Conservation (phyloP, 2,329 filamentous ascomycete genomes). For the Aspergillus jensenii region DNA sequence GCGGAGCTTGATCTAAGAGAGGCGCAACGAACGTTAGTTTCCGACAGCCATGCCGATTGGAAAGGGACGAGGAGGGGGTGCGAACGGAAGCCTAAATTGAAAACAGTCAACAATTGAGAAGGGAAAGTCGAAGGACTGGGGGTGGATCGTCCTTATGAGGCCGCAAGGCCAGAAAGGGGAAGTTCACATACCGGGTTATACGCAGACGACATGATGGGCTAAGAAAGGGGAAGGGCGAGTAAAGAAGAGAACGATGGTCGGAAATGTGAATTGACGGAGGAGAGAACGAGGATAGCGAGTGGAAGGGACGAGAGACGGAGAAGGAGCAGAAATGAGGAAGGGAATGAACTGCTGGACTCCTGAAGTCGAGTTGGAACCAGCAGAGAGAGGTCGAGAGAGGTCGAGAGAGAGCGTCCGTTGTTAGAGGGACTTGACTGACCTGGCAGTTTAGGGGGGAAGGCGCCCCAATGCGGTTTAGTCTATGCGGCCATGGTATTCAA, state of each 20-base stretch:
- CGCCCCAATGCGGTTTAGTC: constrained; percentile 20
- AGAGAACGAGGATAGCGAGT: constrained; percentile 21
- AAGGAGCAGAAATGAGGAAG: constrained; percentile 17
- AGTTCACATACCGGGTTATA: constrained; percentile 52
- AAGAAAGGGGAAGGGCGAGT: constrained; percentile 22
- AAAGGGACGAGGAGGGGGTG: neutral
- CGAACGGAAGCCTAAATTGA: neutral
- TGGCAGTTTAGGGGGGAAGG: constrained; percentile 21
- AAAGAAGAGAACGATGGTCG: constrained; percentile 21
- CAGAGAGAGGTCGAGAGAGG: constrained; percentile 6
- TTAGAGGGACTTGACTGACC: constrained; percentile 11
- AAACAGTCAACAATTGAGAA: constrained; percentile 18
- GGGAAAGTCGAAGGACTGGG: constrained; percentile 17
- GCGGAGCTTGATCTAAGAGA: constrained; percentile 81
- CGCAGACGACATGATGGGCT: constrained; percentile 53
- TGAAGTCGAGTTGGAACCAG: constrained; percentile 16
- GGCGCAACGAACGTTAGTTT: constrained; percentile 15
- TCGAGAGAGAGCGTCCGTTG: constrained; percentile 5
- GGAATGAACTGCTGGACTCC: constrained; percentile 14
- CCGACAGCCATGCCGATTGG: constrained; percentile 3
- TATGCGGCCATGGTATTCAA: constrained; percentile 21
- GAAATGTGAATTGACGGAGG: constrained; percentile 11
- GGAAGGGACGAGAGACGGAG: constrained; percentile 19
- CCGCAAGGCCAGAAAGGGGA: constrained; percentile 24
- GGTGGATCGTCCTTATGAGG: constrained; percentile 18